Conservation (phyloP, 2,329 filamentous ascomycete genomes). For the Rosellinia necatrix region DNA sequence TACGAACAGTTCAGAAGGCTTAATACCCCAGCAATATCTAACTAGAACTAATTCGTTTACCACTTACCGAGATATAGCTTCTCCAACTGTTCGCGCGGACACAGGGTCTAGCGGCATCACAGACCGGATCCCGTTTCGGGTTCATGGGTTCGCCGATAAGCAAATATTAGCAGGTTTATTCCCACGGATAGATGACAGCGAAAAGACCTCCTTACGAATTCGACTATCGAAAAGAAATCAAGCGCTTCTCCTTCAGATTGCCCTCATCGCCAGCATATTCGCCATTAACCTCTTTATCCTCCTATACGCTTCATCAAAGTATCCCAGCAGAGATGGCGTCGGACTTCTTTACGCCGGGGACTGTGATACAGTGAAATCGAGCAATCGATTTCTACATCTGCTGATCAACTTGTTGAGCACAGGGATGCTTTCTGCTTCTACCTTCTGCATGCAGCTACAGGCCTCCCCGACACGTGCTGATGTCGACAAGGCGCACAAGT, state of each 20-base stretch:
- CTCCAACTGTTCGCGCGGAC: background rate
- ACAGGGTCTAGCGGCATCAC: background rate
- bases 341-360: conserved; percentile 22
- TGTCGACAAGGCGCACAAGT: conserved; percentile 19
- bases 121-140: conserved; percentile 6
- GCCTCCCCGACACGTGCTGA: conserved; percentile 24
- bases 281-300: conserved; percentile 17
- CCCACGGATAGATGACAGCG: conserved; percentile 25
- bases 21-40: background rate
- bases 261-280: conserved; percentile 16
- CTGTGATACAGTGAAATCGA: conserved; percentile 19
- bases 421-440: conserved; percentile 24
- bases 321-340: conserved; percentile 19
- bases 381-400: conserved; percentile 19
- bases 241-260: conserved; percentile 28
- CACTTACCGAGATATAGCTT: background rate
- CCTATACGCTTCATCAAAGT: conserved; percentile 9
- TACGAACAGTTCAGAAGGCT: background rate
- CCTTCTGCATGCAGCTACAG: conserved; percentile 25
- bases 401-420: conserved; percentile 25
- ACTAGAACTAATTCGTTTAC: background rate
- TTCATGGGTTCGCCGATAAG: conserved; percentile 10
- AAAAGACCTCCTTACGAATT: conserved; percentile 19
- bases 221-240: conserved; percentile 21
- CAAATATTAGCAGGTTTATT: conserved; percentile 15